Percentiles rank a stretch among this genome's conserved stretches.
Conservation (phyloP, 805 yeast genomes). For the Lipomyces starkeyi region DNA sequence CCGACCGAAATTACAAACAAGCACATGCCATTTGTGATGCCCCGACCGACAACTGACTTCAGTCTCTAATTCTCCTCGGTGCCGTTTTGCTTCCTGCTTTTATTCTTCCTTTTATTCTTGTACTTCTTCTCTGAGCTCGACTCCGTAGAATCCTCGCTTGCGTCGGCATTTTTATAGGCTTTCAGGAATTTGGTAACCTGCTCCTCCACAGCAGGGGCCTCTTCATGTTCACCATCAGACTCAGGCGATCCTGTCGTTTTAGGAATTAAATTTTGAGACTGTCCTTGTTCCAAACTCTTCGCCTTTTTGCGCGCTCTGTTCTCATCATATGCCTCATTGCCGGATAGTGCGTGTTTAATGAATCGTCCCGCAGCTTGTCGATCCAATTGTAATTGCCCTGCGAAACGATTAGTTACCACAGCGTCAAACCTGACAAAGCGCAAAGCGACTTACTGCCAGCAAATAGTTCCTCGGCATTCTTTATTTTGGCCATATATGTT, state of each 20-base stretch:
- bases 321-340: constrained; percentile 27
- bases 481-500: constrained; percentile 30
- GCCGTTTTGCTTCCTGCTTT: not conserved
- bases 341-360: constrained; percentile 33
- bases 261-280: not conserved
- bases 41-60: too few species aligned
- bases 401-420: not conserved
- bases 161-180: not conserved
- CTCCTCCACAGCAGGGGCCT: not conserved
- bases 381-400: constrained; percentile 31
- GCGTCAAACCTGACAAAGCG: not conserved
- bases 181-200: not conserved
- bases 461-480: constrained; percentile 31
- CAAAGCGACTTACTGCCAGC: constrained; percentile 24
- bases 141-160: not conserved
- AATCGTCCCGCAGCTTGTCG: constrained; percentile 31
- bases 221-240: not conserved
- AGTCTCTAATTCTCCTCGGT: not conserved
- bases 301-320: constrained; percentile 7
- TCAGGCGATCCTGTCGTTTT: not conserved
- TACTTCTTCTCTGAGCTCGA: not conserved
- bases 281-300: not conserved
- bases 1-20: too few species aligned
- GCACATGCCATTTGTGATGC: too few species aligned
- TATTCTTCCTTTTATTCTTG: not conserved